Evolutionary conservation across 2,329 filamentous ascomycete species (phyloP), one percentile per base, ranked within the genome.

Genomic region (Nemania sp.): DNA sequence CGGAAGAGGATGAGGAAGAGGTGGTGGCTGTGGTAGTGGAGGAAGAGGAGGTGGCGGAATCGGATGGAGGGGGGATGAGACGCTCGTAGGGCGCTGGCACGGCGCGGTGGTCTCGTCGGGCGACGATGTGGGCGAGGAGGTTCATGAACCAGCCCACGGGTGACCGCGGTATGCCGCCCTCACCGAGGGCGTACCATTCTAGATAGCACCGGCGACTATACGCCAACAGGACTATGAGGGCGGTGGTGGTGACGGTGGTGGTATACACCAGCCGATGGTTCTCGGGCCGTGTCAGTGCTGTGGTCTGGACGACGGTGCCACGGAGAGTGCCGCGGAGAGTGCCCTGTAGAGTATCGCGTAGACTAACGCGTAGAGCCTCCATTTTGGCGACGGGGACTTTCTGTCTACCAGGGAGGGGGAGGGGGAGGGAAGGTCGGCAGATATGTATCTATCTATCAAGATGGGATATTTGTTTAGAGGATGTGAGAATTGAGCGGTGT

Each of bases 141-240:
- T 83, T 81, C 2, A 79, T 22, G 0, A 82, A 73, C 80, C 81
- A 85, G 35, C 83, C 83, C 22, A 75, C 35, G 29, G 79, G 29
- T 63, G 83, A 82, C 72, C 82, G 76, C 0, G 83, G 82, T 0
- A 83, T 64, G 18, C 83, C 83, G 64, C 83, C 82, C 3, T 77
- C 78, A 15, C 83, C 83, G 35, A 85, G 78, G 1, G 80, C 78
- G 18, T 82, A 77, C 73, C 76, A 85, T 55, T 75, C 77, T 3
- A 70, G 75, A 75, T 85, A 85, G 73, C 75, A 77, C 43, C 70
- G 62, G 52, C 72, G 55, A 22, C 74, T 71, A 60, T 77, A 75
- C 5, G 73, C 57, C 1, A 68, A 49, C 32, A 63, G 65, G 27
- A 70, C 59, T 27, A 63, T 32, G 38, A 67, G 29, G 27, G 72